Conservation (phyloP, 2,329 filamentous ascomycete genomes). For the Stemphylium vesicarium region DNA sequence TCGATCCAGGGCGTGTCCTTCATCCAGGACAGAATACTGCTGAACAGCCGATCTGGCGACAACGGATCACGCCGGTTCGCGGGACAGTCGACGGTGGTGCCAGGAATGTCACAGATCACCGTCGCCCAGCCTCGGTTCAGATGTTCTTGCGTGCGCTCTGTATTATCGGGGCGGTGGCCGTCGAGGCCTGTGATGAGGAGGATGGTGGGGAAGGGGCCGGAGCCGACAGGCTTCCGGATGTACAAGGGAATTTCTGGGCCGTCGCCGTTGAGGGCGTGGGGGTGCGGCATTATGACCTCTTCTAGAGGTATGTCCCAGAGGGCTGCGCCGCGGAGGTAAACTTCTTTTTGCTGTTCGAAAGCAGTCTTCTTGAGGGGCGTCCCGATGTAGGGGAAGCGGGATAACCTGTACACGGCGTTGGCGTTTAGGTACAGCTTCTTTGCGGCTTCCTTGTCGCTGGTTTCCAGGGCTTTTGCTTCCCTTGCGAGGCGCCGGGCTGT, state of each 20-base stretch:
- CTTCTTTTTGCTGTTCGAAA: slow-evolving; percentile 69
- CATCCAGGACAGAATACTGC: slow-evolving; percentile 60
- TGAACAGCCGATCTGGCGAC: slow-evolving; percentile 60
- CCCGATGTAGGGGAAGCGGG: slow-evolving; percentile 68
- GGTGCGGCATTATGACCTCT: slow-evolving; percentile 67
- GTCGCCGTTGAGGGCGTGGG: slow-evolving; percentile 58
- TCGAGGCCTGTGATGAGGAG: slow-evolving; percentile 64
- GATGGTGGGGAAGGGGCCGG: slow-evolving; percentile 56
- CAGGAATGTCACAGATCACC: slow-evolving; percentile 62
- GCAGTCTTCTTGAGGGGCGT: slow-evolving; percentile 62
- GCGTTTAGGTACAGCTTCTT: slow-evolving; percentile 70
- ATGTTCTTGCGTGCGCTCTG: slow-evolving; percentile 54
- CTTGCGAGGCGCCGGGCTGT: slow-evolving; percentile 63
- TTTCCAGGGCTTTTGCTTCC: slow-evolving; percentile 48
- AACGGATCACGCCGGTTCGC: slow-evolving; percentile 56
- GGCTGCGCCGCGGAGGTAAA: slow-evolving; percentile 62
- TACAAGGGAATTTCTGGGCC: slow-evolving; percentile 66
- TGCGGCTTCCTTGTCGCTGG: slow-evolving; percentile 57
- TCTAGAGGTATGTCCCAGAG: slow-evolving; percentile 59
- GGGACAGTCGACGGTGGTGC: slow-evolving; percentile 61
- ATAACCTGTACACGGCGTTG: slow-evolving; percentile 73
- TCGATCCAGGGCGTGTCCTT: slow-evolving; percentile 54
- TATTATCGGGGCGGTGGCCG: slow-evolving; percentile 61
- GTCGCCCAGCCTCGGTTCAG: slow-evolving; percentile 56
- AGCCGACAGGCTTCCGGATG: slow-evolving; percentile 60